Conservation (phyloP, 2,329 filamentous ascomycete genomes). For the Pseudopyrenochaeta lycopersici region DNA sequence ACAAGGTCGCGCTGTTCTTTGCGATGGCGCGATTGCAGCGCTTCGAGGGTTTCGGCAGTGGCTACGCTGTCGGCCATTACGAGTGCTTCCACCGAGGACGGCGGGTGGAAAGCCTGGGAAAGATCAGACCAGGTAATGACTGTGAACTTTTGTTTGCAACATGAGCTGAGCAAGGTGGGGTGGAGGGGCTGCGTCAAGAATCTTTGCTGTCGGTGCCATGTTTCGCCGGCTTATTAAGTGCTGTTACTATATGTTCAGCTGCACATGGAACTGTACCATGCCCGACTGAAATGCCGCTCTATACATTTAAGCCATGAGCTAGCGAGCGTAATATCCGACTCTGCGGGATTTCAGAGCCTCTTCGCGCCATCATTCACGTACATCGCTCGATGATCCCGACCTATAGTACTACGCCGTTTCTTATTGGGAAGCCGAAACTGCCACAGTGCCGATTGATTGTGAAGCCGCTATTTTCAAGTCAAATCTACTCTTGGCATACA, state of each 20-base stretch:
- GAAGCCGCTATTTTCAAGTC: neutral
- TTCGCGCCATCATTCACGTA: no score
- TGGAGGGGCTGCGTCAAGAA: neutral
- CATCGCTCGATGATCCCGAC: no score
- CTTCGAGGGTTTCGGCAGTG: constrained; percentile 67
- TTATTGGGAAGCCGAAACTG: no score
- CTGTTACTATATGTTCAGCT: no score
- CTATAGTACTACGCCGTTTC: no score
- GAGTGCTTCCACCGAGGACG: neutral
- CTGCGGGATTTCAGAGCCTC: no score
- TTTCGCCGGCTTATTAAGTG: neutral
- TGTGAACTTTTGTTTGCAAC: neutral
- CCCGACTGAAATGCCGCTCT: no score
- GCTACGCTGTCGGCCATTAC: constrained; percentile 16
- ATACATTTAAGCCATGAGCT: no score
- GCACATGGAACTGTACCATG: no score
- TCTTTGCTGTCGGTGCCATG: neutral
- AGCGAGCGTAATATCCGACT: no score
- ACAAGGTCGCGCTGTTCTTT: constrained; percentile 91
- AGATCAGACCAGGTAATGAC: constrained; percentile 6
- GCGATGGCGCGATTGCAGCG: constrained; percentile 80
- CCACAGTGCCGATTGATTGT: no score
- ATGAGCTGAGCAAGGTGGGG: neutral
- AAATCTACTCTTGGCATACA: neutral
- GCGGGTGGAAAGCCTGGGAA: neutral